Base-by-base conservation (phyloP, 1,139 yeast genomes). In the Torulaspora globosa region DNA sequence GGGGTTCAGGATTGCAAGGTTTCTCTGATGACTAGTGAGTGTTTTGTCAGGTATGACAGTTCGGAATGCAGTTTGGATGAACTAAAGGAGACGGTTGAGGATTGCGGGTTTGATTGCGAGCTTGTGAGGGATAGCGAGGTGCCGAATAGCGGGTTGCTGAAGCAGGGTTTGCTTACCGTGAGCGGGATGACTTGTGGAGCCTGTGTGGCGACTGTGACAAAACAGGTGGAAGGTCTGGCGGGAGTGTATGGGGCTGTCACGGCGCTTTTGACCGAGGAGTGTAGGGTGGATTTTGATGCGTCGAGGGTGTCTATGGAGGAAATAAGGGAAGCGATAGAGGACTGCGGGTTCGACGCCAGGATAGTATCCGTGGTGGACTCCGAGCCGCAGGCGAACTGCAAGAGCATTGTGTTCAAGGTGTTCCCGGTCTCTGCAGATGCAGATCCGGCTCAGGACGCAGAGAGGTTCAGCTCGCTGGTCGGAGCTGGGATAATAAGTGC, bases 111-210 rank as follows among this genome's bases (percentile, higher is more conserved):
- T 56, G 88, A 79, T 30, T 45, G 47, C 26, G 29, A 43, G 32
- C 18, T 48, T 15, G 36, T 43, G 14, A 24, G 39, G 7, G 47
- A 43, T 27, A 32, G 15, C 6, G 45, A 39, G 39, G 12, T 56
- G 60, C 3, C 47, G 48, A 27, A 52, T 73, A 29, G 57, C 29
- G 30, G 16, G 9, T 14, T 21, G 10, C 10, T 34, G 23, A 33
- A 32, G 24, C 38, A 39, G 15, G 51, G 45, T 18, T 19, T 45
- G 34, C 34, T 48, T 24, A 41, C 69, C 2, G 69, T 80, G 7
- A 59, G 58, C 27, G 96, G 96, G 4, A 89, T 89, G 96, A 87
- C 96, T 5, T 89, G 96, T 60, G 85, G 92, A 2, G 77, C 94
- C 0, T 89, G 96, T 63, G 77, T 82, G 2, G 73, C 80, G 1